Percentiles rank a stretch among this genome's conserved stretches.
Evolutionary conservation across 225 moss, liverwort and hornwort genomes (phyloP).

Genomic region (Ulota crispa): DNA sequence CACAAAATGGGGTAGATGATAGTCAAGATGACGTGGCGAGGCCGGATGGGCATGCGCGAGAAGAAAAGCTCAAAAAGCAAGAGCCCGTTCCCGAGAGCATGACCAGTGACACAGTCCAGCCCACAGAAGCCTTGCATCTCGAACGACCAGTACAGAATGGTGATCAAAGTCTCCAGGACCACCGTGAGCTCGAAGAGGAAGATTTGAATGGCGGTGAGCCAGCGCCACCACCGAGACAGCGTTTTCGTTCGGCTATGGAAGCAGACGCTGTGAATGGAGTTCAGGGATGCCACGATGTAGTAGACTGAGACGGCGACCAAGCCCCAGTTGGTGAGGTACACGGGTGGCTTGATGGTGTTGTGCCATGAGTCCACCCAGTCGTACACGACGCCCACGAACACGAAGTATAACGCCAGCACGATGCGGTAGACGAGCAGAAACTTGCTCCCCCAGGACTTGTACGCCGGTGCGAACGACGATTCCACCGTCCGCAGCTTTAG

Average conservation of each 20-base stretch:
- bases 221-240: slow-evolving; percentile 39
- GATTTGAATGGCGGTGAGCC: slow-evolving; percentile 38
- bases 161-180: slow-evolving; percentile 35
- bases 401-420: slow-evolving; percentile 29
- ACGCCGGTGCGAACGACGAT: slow-evolving; percentile 34
- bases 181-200: slow-evolving; percentile 38
- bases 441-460: slow-evolving; percentile 39
- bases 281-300: slow-evolving; percentile 24
- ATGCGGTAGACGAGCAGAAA: slow-evolving; percentile 33
- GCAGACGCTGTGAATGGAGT: slow-evolving; percentile 32
- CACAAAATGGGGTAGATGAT: slow-evolving; percentile 36
- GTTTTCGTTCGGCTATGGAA: slow-evolving; percentile 4
- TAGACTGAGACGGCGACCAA: slow-evolving; percentile 21
- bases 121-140: slow-evolving; percentile 1
- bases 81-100: slow-evolving; percentile 24
- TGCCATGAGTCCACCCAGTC: slow-evolving; percentile 10
- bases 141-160: slow-evolving; percentile 47
- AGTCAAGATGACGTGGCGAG: slow-evolving; percentile 36
- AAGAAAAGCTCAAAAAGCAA: slow-evolving; percentile 36
- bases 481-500: slow-evolving; percentile 43
- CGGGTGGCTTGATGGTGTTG: slow-evolving; percentile 7
- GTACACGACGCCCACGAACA: slow-evolving; percentile 23
- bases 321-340: slow-evolving; percentile 53
- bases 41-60: slow-evolving; percentile 46
- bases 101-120: slow-evolving; percentile 35